Evolutionary conservation across 2,329 filamentous ascomycete species (phyloP).

Genomic region (Xylariaceae sp.): DNA sequence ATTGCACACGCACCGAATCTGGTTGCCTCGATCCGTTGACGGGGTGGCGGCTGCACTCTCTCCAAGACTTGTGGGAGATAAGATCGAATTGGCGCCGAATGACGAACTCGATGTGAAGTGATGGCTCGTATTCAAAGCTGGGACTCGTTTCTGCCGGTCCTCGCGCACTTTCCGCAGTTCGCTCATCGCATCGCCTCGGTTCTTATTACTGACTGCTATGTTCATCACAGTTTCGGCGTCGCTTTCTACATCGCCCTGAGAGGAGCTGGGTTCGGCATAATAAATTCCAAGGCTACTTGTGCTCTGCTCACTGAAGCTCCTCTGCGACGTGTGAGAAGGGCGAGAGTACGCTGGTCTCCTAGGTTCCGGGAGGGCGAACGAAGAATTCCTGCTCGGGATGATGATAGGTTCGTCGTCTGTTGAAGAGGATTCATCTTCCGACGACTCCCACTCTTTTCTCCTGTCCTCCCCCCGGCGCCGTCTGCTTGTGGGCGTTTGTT

Average conservation of each 20-base stretch:
- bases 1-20: conserved; percentile 65
- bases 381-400: conserved; percentile 66
- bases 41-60: conserved; percentile 57
- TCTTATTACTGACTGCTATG: conserved; percentile 43
- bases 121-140: conserved; percentile 44
- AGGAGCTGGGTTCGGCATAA: conserved; percentile 41
- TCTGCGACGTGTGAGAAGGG: conserved; percentile 54
- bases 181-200: conserved; percentile 63
- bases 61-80: conserved; percentile 60
- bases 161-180: conserved; percentile 66
- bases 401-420: conserved; percentile 70
- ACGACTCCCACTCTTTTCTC: conserved; percentile 52
- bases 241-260: conserved; percentile 56
- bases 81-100: conserved; percentile 41
- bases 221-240: conserved; percentile 66
- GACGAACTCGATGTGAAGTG: conserved; percentile 44
- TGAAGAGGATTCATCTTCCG: conserved; percentile 61
- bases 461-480: conserved; percentile 32
- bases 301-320: conserved; percentile 59
- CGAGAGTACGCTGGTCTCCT: conserved; percentile 53
- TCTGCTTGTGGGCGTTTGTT: conserved; percentile 32
- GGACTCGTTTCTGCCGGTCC: conserved; percentile 53
- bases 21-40: conserved; percentile 50
- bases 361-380: conserved; percentile 64
- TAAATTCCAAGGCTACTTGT: conserved; percentile 50